phyloP scores from a whole-genome alignment of 352 stramenopile species.

The Phytophthora boehmeriae region DNA sequence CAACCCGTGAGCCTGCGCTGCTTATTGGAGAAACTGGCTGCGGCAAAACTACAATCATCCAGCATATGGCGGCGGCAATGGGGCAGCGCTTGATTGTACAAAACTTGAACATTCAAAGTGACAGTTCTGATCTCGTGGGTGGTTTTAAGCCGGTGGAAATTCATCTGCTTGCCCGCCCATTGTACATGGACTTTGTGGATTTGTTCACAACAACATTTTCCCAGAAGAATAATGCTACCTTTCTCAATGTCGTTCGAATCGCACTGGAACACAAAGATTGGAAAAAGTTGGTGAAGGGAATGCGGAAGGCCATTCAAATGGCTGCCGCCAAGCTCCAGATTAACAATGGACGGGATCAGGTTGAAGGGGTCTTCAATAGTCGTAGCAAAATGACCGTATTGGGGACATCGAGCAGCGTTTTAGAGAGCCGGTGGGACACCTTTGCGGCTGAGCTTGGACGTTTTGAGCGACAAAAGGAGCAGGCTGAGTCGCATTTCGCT shows the following conservation, averaged over 20 bases:
- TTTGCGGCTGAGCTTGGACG: slow-evolving; percentile 82
- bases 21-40: slow-evolving; percentile 99
- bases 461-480: slow-evolving; percentile 96
- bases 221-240: slow-evolving; percentile 95
- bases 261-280: slow-evolving; percentile 96
- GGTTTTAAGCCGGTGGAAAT: slow-evolving; percentile 99
- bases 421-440: slow-evolving; percentile 65
- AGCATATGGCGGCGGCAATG: slow-evolving; percentile 95
- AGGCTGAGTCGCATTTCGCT: slow-evolving; percentile 95
- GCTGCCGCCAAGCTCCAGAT: slow-evolving; percentile 58
- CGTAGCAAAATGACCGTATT: slow-evolving; percentile 48
- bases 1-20: slow-evolving; percentile 95
- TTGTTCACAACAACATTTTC: slow-evolving; percentile 98
- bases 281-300: slow-evolving; percentile 97
- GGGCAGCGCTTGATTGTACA: slow-evolving; percentile 96
- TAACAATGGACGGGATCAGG: slow-evolving; percentile 11
- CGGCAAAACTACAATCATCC: slow-evolving; percentile 97
- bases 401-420: slow-evolving; percentile 54
- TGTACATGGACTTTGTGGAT: slow-evolving; percentile 97
- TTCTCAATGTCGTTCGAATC: slow-evolving; percentile 93
- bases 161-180: slow-evolving; percentile 89
- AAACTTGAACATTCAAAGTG: slow-evolving; percentile 99
- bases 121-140: slow-evolving; percentile 98
- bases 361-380: slow-evolving; percentile 2
- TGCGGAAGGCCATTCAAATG: slow-evolving; percentile 90